Conservation (phyloP, 2,329 filamentous ascomycete species). For the Fusarium secorum region DNA sequence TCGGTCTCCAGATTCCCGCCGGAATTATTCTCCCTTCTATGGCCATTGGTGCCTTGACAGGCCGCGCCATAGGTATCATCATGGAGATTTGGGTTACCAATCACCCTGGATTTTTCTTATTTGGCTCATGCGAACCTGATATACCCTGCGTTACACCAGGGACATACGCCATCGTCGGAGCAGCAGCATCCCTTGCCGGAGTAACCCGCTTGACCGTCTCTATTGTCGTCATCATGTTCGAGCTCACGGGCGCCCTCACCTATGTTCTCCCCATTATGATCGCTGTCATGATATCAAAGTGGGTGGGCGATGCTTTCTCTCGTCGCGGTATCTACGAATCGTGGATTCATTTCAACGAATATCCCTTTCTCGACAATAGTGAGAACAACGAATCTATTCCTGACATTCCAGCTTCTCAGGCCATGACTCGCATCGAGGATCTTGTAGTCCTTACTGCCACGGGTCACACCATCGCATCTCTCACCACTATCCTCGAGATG, state of each 20-base stretch:
- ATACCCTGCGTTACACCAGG: conserved; percentile 89
- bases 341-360: conserved; percentile 96
- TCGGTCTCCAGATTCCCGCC: conserved; percentile 92
- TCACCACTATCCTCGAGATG: conserved; percentile 73
- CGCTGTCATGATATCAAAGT: conserved; percentile 97
- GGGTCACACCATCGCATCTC: conserved; percentile 82
- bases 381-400: conserved; percentile 78
- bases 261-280: conserved; percentile 99
- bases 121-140: conserved; percentile 84
- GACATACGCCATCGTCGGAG: conserved; percentile 95
- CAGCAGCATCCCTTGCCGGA: conserved; percentile 90
- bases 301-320: conserved; percentile 95
- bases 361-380: conserved; percentile 92
- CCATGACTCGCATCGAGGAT: conserved; percentile 94
- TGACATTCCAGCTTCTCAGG: conserved; percentile 82
- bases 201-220: conserved; percentile 97
- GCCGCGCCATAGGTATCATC: conserved; percentile 86
- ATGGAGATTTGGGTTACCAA: conserved; percentile 87
- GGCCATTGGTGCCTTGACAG: conserved; percentile 90
- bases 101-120: conserved; percentile 79
- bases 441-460: conserved; percentile 86
- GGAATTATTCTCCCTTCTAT: conserved; percentile 96
- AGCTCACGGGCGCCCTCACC: conserved; percentile 92
- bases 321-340: conserved; percentile 95
- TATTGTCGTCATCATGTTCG: conserved; percentile 99